Base-by-base conservation (phyloP, 768 basidiomycete species). In the Russula griseocarnosa region DNA sequence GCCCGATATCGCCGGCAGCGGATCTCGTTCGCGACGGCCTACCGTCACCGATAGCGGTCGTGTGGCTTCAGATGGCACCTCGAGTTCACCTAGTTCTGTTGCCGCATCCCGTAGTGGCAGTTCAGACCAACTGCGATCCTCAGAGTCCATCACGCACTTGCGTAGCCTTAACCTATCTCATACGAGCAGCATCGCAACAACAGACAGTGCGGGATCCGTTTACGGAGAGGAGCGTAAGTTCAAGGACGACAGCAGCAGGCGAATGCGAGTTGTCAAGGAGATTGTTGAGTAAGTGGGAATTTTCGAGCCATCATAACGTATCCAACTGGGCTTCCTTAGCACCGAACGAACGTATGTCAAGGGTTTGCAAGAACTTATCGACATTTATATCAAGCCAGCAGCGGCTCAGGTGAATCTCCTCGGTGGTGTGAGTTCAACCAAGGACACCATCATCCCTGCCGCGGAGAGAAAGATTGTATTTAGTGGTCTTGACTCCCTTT, bases 331-430 rank as follows among this genome's bases (percentile, higher is more conserved):
- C 9, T 34, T 64, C 7, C 62, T 67, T 71, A 93, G 92, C 70
- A 98, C 96, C 50, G 97, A 99, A 75, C 82, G 90, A 65, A 94
- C 94, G 1, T 99, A 99, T 75, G 92, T 96, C 65, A 88, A 88
- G 67, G 90, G 93, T n/a, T 77, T 99, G 36, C 87, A 92, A 71
- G 96, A 97, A 74, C 84, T 99, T 10, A 86, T 95, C 55, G 90
- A 93, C 63, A 96, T 99, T 56, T 99, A 98, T 72, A 90, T 98
- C 76, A 88, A 86, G 71, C 94, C 94, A 50, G 87, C 89, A 6
- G 79, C 84, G 11, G 82, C 82, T 28, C 80, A 87, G 3, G 85
- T 89, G 60, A 88, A 86, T 67, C 74, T 87, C 26, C 80, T 90
- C 36, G 83, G 87, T 51, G 84, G 84, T 58, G 86, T 87, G 14